A percentile compares a stretch with the other conserved stretches of the same genome.
Evolutionary conservation across 768 basidiomycete species (phyloP).

Genomic region (Hericium erinaceus): DNA sequence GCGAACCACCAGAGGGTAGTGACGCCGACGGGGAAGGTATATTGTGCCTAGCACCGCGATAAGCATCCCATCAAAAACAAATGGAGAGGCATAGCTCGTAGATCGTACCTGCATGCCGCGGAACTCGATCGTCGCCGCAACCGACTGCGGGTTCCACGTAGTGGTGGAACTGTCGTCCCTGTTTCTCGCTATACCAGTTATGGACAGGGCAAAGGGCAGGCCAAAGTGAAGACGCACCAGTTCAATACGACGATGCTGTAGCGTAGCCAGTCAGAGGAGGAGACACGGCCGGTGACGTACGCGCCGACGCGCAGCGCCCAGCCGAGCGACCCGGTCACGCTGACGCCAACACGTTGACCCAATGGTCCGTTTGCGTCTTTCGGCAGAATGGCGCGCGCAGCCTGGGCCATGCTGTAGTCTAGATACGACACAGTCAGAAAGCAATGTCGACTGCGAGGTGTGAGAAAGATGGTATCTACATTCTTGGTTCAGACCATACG

Average conservation of each 20-base stretch:
- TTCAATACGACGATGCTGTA: slow-evolving; percentile 71
- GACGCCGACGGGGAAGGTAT: not conserved
- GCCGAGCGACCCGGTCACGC: slow-evolving; percentile 42
- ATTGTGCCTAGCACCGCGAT: not conserved
- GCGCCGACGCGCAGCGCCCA: slow-evolving; percentile 57
- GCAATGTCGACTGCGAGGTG: not conserved
- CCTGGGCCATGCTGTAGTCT: slow-evolving; percentile 58
- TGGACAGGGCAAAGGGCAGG: not conserved
- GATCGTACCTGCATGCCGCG: slow-evolving; percentile 34
- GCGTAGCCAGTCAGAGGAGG: slow-evolving; percentile 45
- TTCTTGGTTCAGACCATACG: slow-evolving; percentile 63
- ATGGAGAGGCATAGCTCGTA: too few relatives aligned
- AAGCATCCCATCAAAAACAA: too few relatives aligned
- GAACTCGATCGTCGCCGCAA: slow-evolving; percentile 53
- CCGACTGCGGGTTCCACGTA: slow-evolving; percentile 44
- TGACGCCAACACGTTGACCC: slow-evolving; percentile 62
- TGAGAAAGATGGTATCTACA: slow-evolving; percentile 31
- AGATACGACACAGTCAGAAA: too few relatives aligned
- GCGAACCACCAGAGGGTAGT: not conserved
- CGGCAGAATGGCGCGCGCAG: slow-evolving; percentile 63
- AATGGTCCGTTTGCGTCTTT: slow-evolving; percentile 58
- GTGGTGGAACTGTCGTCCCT: slow-evolving; percentile 41
- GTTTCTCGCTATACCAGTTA: not conserved
- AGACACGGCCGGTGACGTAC: slow-evolving; percentile 49
- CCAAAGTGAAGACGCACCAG: slow-evolving; percentile 25